A percentile compares a stretch with the other conserved stretches of the same genome.
These are phyloP conservation scores for Hortiboletus rubellus DNA, from an alignment of 1,284 basidiomycete genomes.

Conservation along the genomic window DNA sequence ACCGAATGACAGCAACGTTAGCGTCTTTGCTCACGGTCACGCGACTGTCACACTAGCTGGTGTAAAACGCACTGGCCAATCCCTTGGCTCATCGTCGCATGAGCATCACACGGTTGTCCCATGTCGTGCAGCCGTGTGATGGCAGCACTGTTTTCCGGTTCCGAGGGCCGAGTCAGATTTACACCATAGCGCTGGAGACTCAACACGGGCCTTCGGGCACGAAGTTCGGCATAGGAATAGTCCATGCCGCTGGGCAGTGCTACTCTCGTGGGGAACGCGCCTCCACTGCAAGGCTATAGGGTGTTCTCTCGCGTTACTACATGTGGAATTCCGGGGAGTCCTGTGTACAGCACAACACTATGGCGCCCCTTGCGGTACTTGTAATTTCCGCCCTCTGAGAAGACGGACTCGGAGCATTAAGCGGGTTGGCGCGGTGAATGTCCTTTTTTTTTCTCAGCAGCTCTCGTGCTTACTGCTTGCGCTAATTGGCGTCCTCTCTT, in stretches of 20 bases:
- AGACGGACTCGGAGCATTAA: background rate
- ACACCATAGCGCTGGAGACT: conserved; percentile 15
- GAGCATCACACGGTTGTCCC: conserved; percentile 5
- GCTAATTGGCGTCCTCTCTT: background rate
- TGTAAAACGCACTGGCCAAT: conserved; percentile 3
- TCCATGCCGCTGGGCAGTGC: conserved; percentile 13
- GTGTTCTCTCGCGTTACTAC: conserved; percentile 6
- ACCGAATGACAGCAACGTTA: conserved; percentile 1
- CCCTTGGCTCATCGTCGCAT: conserved; percentile 10
- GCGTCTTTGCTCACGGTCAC: background rate
- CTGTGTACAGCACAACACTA: conserved; percentile 1
- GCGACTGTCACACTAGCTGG: conserved; percentile 1
- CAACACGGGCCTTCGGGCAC: conserved; percentile 8
- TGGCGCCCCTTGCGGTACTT: conserved; percentile 20
- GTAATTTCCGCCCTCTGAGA: conserved; percentile 28
- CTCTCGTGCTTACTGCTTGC: conserved; percentile 1
- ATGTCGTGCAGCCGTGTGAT: conserved; percentile 9
- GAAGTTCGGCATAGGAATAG: background rate
- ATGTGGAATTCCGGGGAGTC: conserved; percentile 4
- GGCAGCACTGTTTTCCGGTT: conserved; percentile 17
- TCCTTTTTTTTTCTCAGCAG: conserved; percentile 6
- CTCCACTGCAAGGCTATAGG: conserved; percentile 22
- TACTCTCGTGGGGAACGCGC: conserved; percentile 17
- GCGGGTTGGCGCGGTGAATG: conserved; percentile 5
- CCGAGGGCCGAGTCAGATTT: conserved; percentile 28